Base-by-base conservation (phyloP, 2,329 filamentous ascomycete species). In the Acephala macrosclerotiorum region DNA sequence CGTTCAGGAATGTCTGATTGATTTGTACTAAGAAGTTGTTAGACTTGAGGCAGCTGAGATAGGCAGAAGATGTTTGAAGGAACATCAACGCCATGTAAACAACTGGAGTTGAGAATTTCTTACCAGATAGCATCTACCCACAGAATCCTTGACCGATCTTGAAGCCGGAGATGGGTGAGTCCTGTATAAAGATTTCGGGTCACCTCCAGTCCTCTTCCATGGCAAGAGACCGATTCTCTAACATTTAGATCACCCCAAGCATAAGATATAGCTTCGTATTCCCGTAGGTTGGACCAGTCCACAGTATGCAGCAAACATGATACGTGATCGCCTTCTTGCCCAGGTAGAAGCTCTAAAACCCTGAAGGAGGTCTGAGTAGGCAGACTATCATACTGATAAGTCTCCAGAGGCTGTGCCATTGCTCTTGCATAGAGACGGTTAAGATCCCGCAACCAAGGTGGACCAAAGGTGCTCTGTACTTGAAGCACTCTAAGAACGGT, bases 191-290 rank as follows among this genome's bases (percentile, higher is more conserved):
- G 70, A 61, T 65, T 72, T 29, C 11, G 25, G 14, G 72, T 71
- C 18, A 73, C 64, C 7, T 68, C 20, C 5, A 49, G 45, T 5
- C 16, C 25, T 6, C 14, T 25, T 11, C 68, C 68, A 45, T 72
- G 58, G 36, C 68, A 63, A 12, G 68, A 58, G 25, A 73, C 47
- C n/a, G 22, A 47, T 3, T 36, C 40, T 29, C 26, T 66, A n/a
- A 36, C 62, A 2, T 64, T 68, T 49, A 60, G 47, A 66, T 73
- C 57, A 29, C 72, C 73, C 72, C 71, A 74, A n/a, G 67, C 69
- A 58, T 74, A 75, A 26, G 72, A 75, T 20, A 75, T 66, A 7
- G 73, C 72, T 63, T 75, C 73, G 56, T 75, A 75, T 29, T 55
- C 40, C 11, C 60, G 60, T 9, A 58, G 33, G 47, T 72, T 47